A percentile compares a stretch with the other conserved stretches of the same genome.
Evolutionary conservation across 345 rosid genomes (phyloP).

Genomic region (Firmiana major): DNA sequence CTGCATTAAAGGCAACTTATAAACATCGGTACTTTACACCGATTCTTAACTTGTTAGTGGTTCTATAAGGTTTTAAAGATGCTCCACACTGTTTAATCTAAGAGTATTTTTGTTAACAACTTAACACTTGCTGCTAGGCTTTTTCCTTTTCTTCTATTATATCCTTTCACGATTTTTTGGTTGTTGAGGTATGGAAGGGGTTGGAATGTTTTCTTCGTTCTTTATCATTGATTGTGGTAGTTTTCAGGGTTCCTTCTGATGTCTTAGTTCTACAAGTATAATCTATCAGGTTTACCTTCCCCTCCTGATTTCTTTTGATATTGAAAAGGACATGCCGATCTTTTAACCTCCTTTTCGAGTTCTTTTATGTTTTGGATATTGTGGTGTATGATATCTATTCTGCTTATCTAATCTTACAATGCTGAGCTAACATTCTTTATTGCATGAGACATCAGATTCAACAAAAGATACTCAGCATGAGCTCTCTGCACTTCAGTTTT

Average conservation of each 20-base stretch:
- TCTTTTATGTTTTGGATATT: slow-evolving; percentile 9
- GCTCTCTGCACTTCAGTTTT: slow-evolving; percentile 62
- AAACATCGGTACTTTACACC: slow-evolving; percentile 23
- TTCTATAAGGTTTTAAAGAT: not conserved
- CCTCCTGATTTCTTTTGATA: not conserved
- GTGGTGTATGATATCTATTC: slow-evolving; percentile 13
- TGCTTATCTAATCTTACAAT: slow-evolving; percentile 19
- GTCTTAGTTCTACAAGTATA: not conserved
- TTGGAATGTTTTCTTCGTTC: not conserved
- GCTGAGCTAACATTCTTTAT: slow-evolving; percentile 52
- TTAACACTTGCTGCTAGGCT: not conserved
- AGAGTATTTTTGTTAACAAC: not conserved
- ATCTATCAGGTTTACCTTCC: not conserved
- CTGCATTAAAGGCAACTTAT: slow-evolving; percentile 28
- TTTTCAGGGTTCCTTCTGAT: not conserved
- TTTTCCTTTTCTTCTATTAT: not conserved
- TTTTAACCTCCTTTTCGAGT: not conserved
- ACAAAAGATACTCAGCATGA: slow-evolving; percentile 75
- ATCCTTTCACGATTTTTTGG: not conserved
- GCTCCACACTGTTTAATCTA: not conserved
- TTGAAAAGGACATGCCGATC: not conserved
- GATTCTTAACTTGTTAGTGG: slow-evolving; percentile 21
- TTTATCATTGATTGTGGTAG: slow-evolving; percentile 1
- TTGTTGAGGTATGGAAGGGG: slow-evolving; percentile 1
- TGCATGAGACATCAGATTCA: slow-evolving; percentile 53